Conservation (phyloP, 2,329 filamentous ascomycete species). For the Xylariaceae sp. region DNA sequence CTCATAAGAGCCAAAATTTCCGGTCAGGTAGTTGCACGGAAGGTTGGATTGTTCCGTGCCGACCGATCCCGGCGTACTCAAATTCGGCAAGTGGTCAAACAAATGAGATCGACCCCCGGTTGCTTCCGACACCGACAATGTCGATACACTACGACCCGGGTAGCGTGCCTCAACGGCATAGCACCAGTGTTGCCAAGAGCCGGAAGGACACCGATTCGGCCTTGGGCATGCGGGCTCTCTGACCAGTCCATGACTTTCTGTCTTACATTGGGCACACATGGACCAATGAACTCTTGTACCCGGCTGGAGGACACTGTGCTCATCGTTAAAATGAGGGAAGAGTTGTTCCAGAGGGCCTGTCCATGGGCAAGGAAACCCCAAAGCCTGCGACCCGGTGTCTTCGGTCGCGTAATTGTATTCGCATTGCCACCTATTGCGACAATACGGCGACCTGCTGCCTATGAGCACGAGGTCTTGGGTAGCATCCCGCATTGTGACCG, state of each 20-base stretch:
- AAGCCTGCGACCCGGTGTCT: constrained; percentile 19
- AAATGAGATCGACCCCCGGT: constrained; percentile 28
- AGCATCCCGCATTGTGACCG: constrained; percentile 9
- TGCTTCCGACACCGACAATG: constrained; percentile 25
- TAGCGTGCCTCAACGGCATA: constrained; percentile 22
- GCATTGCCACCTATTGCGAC: constrained; percentile 28
- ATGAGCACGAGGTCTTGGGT: constrained; percentile 13
- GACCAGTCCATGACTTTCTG: constrained; percentile 10
- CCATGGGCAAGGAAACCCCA: constrained; percentile 26
- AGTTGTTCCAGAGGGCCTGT: constrained; percentile 27
- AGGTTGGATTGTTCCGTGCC: constrained; percentile 15
- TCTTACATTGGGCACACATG: constrained; percentile 24
- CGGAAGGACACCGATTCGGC: constrained; percentile 16
- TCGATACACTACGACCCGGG: constrained; percentile 13
- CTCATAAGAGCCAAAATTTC: constrained; percentile 12
- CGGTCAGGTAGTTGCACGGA: constrained; percentile 8
- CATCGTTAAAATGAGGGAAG: constrained; percentile 22
- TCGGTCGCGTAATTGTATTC: constrained; percentile 19
- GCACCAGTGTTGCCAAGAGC: constrained; percentile 24
- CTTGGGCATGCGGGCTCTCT: constrained; percentile 15
- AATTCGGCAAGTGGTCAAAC: constrained; percentile 11
- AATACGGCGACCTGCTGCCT: constrained; percentile 20
- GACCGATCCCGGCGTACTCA: constrained; percentile 13
- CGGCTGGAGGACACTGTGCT: constrained; percentile 26
- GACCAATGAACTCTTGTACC: constrained; percentile 18